phyloP scores from a whole-genome alignment of 805 yeast species.

The Wickerhamomyces xylosicus region DNA sequence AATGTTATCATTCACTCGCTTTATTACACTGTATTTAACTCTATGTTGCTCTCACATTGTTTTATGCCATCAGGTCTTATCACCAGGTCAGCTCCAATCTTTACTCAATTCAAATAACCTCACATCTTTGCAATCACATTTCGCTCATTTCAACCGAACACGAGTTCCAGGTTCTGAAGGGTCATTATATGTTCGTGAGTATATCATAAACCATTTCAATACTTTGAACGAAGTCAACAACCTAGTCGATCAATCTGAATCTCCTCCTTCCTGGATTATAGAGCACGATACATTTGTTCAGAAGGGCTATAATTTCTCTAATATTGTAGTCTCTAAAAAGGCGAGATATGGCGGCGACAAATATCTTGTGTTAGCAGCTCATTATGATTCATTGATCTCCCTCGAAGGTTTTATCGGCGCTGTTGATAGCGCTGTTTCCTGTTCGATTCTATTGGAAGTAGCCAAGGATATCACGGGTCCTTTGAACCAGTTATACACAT shows the following conservation, averaged over 20 bases:
- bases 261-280: constrained; percentile 13
- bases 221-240: constrained; percentile 17
- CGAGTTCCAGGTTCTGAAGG: constrained; percentile 33
- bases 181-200: constrained; percentile 26
- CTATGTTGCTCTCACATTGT: too few species aligned
- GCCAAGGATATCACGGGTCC: constrained; percentile 20
- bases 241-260: constrained; percentile 3
- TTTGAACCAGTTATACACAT: constrained; percentile 8
- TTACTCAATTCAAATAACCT: not conserved
- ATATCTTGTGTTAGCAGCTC: constrained; percentile 37
- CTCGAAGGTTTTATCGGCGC: constrained; percentile 55
- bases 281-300: constrained; percentile 27
- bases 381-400: constrained; percentile 35
- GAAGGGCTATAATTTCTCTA: constrained; percentile 25
- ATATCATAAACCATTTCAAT: constrained; percentile 25
- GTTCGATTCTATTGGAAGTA: constrained; percentile 38
- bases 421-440: constrained; percentile 48
- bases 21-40: too few species aligned
- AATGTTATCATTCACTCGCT: not conserved
- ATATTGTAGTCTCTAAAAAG: constrained; percentile 23
- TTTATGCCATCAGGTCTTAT: too few species aligned
- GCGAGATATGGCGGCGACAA: constrained; percentile 12
- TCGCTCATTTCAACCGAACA: constrained; percentile 25
- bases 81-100: not conserved
- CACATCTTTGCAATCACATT: constrained; percentile 5